Evolutionary conservation across 1,139 yeast species (phyloP).

Genomic region (Yamadazyma mexicana): DNA sequence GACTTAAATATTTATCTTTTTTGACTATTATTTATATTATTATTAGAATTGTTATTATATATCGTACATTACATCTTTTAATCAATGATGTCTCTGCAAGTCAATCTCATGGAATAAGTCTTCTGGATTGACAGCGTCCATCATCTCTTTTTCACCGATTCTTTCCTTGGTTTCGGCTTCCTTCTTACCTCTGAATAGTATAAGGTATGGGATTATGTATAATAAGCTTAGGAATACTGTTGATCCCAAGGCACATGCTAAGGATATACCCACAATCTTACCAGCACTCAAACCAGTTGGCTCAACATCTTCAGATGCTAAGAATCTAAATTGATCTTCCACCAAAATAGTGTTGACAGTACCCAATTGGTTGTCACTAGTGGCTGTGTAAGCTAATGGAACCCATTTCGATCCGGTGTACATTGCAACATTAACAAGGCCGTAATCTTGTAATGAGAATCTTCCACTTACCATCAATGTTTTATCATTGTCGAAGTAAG

Average conservation of each 20-base stretch:
- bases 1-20: too few species aligned
- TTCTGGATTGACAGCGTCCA: conserved; percentile 64
- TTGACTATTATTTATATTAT: too few species aligned
- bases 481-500: conserved; percentile 42
- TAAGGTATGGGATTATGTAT: conserved; percentile 56
- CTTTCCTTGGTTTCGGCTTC: conserved; percentile 39
- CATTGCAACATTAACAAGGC: conserved; percentile 64
- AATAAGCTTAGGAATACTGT: conserved; percentile 64
- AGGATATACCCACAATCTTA: conserved; percentile 81
- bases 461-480: conserved; percentile 65
- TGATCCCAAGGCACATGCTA: conserved; percentile 86
- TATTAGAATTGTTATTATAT: neutral
- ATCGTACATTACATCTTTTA: conserved; percentile 6
- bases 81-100: conserved; percentile 36
- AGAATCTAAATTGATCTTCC: conserved; percentile 37
- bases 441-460: conserved; percentile 52
- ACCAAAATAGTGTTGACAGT: conserved; percentile 33
- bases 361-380: conserved; percentile 26
- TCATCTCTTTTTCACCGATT: conserved; percentile 68
- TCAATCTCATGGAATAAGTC: conserved; percentile 63
- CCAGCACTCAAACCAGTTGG: conserved; percentile 47
- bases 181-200: conserved; percentile 46
- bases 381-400: conserved; percentile 55
- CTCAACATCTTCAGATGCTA: conserved; percentile 37
- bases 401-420: conserved; percentile 72